Evolutionary conservation across 306 rosid genomes (phyloP), one percentile per base, ranked within the genome.

Genomic region (Rosa persica): DNA sequence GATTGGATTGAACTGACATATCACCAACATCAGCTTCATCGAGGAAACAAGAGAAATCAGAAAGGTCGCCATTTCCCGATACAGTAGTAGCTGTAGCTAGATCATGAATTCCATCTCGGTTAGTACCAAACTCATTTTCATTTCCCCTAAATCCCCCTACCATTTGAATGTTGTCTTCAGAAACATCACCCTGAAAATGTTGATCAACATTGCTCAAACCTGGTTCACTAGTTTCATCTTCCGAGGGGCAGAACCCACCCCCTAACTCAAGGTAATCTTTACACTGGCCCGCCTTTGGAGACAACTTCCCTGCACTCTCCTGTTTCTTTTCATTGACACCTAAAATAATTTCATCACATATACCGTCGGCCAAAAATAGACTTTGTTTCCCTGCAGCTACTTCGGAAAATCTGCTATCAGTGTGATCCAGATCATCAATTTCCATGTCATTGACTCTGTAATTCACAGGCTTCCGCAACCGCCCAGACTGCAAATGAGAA

Each of bases 111-210:
- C 78, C 85, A 76, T 81, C 83, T 30, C 38, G 70, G 67, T 79
- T 67, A 44, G 76, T 9, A 72, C 74, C 70, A 25, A 19, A 72
- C 72, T 87, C 85, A 75, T 49, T 75, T 38, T 92, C 92, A 43
- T 87, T 91, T 43, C 75, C 23, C 81, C 92, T 88, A 78, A 90
- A 87, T 13, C 93, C 92, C 67, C 97, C 97, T 75, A 90, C 96
- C 66, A 74, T 73, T 79, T 85, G 73, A 49, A 74, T 86, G 84
- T 81, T 82, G 79, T 75, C 87, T 60, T 73, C 85, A 75, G 79
- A 71, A 76, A 77, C 40, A 72, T 38, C 82, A 12, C 52, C 79
- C 84, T 48, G 81, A 15, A 61, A 47, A 47, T 76, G n/a, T 48
- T 66, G 62, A 70, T 54, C 83, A 66, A 52, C 80, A 43, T 20